These are phyloP conservation scores for Nicotiana noctiflora DNA, from an alignment of 257 asterid species.

Conservation along the genomic window DNA sequence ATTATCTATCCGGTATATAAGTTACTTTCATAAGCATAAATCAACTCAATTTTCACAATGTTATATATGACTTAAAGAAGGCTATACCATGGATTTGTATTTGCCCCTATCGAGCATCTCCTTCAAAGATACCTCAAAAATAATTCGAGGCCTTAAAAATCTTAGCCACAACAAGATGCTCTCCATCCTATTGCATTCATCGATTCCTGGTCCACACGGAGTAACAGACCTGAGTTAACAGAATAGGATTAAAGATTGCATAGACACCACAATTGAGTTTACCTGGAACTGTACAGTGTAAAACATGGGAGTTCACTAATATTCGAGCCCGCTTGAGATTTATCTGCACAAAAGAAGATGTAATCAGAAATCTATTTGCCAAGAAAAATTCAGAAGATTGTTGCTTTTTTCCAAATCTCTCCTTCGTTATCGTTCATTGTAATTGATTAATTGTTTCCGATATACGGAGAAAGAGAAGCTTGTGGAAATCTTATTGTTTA, in stretches of 20 bases:
- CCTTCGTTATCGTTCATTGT: neutral
- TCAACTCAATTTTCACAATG: neutral
- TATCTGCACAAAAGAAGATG: slow-evolving; percentile 52
- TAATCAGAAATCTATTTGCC: neutral
- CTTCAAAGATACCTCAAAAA: slow-evolving; percentile 65
- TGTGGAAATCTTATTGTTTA: neutral
- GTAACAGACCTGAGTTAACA: slow-evolving; percentile 1
- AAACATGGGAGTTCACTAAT: slow-evolving; percentile 68
- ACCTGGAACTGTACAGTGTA: slow-evolving; percentile 59
- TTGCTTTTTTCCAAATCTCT: neutral
- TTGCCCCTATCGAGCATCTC: slow-evolving; percentile 58
- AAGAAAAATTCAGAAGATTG: neutral
- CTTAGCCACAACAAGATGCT: slow-evolving; percentile 68
- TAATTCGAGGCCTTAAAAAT: slow-evolving; percentile 61
- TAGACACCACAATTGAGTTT: slow-evolving; percentile 3
- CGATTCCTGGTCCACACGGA: slow-evolving; percentile 45
- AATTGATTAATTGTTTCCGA: neutral
- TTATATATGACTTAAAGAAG: slow-evolving; percentile 1
- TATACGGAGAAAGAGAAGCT: neutral
- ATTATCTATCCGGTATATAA: neutral
- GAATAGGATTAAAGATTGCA: slow-evolving; percentile 6
- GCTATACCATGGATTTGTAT: slow-evolving; percentile 53
- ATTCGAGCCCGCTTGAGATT: slow-evolving; percentile 95
- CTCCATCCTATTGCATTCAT: slow-evolving; percentile 77
- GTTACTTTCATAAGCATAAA: neutral